phyloP scores from a whole-genome alignment of 78 protist genomes.

The Tieghemostelium lacteum region DNA sequence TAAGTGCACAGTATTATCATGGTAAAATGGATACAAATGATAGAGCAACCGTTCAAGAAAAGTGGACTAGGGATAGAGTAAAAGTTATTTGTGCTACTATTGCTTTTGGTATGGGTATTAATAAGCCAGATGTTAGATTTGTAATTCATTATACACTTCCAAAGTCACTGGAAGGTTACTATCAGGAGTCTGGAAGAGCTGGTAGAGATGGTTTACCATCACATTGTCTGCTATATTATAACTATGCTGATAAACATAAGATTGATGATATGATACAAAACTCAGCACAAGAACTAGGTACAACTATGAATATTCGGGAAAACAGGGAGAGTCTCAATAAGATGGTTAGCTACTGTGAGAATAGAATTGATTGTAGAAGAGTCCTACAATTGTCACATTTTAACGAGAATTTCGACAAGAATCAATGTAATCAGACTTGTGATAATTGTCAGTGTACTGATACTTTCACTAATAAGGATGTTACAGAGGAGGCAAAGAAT shows the following conservation, averaged over 20 bases:
- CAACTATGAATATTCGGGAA: background rate
- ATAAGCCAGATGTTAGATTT: constrained; percentile 97
- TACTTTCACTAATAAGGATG: background rate
- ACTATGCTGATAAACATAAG: constrained; percentile 67
- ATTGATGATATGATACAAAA: constrained; percentile 4
- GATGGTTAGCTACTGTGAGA: constrained; percentile 84
- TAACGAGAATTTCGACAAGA: constrained; percentile 72
- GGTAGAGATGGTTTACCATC: constrained; percentile 94
- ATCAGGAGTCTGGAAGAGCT: constrained; percentile 96
- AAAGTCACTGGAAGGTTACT: constrained; percentile 98
- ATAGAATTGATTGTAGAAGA: constrained; percentile 83
- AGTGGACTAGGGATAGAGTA: constrained; percentile 87
- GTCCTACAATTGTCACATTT: constrained; percentile 61
- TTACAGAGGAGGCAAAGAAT: constrained; percentile 26
- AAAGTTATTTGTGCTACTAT: constrained; percentile 96
- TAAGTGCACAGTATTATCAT: constrained; percentile 88
- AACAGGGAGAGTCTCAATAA: constrained; percentile 27
- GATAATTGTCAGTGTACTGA: constrained; percentile 55
- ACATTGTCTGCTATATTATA: constrained; percentile 85
- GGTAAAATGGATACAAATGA: constrained; percentile 75
- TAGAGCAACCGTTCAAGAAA: constrained; percentile 78
- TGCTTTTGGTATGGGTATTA: constrained; percentile 99
- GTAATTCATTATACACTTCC: constrained; percentile 98
- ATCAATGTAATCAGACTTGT: constrained; percentile 63
- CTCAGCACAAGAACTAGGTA: background rate